These are phyloP conservation scores for Coemansia sp. DNA, from an alignment of 192 early-diverging fungal genomes.

Conservation along the genomic window DNA sequence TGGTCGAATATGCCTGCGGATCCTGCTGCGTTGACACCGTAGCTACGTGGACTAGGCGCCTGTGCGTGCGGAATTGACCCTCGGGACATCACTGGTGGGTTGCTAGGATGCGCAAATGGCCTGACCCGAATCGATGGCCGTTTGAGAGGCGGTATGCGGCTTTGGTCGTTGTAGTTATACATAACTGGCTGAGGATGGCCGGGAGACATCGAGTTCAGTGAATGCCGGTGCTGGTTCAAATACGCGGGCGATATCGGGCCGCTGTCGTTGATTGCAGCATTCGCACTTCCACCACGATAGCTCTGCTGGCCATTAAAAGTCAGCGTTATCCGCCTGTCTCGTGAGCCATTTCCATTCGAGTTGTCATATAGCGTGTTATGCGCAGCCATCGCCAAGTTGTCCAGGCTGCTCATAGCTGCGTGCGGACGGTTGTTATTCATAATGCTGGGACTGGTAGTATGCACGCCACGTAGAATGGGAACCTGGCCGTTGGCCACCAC, in stretches of 20 bases:
- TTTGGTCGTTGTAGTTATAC: conserved; percentile 2
- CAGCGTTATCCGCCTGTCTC: conserved; percentile 4
- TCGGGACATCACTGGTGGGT: neutral
- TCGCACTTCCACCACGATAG: neutral
- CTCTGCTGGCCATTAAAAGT: conserved; percentile 6
- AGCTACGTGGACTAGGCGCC: neutral
- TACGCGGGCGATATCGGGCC: conserved; percentile 8
- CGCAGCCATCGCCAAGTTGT: conserved; percentile 7
- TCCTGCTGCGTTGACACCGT: neutral
- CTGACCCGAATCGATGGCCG: conserved; percentile 31
- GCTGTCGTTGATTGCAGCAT: neutral
- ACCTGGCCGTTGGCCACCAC: conserved; percentile 11
- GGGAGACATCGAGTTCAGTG: neutral
- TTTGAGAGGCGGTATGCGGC: conserved; percentile 7
- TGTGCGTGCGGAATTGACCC: neutral
- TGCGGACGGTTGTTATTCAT: neutral
- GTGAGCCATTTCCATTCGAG: neutral
- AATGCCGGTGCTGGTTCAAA: conserved; percentile 10
- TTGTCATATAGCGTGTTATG: neutral
- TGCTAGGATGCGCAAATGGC: conserved; percentile 10
- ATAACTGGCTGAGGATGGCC: too few relatives aligned
- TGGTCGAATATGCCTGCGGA: neutral
- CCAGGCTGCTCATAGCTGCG: conserved; percentile 4
- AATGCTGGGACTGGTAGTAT: neutral
- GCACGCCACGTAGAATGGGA: neutral